A percentile compares a stretch with the other conserved stretches of the same genome.
Conservation (phyloP, 73 alveolate genomes). For the Uronychia setigera region DNA sequence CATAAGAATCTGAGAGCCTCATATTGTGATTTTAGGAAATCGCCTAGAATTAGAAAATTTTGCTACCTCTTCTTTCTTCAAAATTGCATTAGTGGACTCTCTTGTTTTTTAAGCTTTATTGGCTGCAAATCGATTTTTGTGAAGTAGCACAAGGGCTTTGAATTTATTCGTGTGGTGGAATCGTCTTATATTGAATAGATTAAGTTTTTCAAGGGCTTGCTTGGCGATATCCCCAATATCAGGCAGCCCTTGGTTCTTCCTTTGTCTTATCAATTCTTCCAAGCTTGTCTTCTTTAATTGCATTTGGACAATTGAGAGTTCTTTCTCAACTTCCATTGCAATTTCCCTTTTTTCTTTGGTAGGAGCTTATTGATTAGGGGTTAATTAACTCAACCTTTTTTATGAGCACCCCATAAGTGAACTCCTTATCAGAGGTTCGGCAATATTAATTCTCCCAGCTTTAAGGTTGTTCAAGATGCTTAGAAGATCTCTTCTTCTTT, state of each 20-base stretch:
- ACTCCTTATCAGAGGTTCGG: no score
- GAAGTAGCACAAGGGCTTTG: not conserved
- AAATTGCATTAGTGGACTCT: no score
- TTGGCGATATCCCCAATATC: not conserved
- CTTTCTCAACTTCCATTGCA: no score
- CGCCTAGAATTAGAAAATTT: not conserved
- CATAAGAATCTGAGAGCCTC: not conserved
- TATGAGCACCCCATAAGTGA: no score
- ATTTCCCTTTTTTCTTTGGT: no score
- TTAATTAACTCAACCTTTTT: no score
- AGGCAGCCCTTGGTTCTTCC: not conserved
- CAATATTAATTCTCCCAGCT: no score
- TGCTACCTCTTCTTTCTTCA: no score
- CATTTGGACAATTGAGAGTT: not conserved
- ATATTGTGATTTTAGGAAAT: not conserved
- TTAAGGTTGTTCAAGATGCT: not conserved
- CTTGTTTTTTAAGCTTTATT: no score
- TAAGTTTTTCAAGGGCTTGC: not conserved
- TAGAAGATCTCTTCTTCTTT: not conserved
- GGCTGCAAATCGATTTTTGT: not conserved
- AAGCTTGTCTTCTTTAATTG: not conserved
- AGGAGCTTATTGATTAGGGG: no score
- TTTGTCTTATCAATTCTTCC: not conserved
- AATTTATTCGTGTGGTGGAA: not conserved
- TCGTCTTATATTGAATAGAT: not conserved